phyloP scores from a whole-genome alignment of 208 protist species.

The Wallacemonas rigidus region DNA sequence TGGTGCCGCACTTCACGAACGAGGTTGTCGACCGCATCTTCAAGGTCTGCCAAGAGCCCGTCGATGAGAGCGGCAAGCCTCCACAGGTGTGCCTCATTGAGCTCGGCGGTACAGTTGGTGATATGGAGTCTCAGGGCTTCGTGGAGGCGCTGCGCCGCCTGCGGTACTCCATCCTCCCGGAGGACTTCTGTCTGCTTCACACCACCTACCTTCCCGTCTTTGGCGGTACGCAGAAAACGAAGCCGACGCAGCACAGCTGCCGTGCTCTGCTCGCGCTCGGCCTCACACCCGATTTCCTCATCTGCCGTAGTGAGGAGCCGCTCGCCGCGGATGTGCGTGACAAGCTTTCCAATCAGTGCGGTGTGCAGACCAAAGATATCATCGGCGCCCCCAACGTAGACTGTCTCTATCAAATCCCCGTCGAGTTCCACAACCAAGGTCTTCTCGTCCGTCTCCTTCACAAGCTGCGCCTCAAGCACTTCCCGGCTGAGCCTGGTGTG shows the following conservation, averaged over 20 bases:
- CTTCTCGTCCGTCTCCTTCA: slow-evolving; percentile 76
- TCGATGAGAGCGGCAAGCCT: slow-evolving; percentile 65
- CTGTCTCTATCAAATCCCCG: slow-evolving; percentile 96
- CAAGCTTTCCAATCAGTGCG: slow-evolving; percentile 98
- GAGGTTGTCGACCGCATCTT: slow-evolving; percentile 91
- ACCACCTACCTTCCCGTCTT: slow-evolving; percentile 91
- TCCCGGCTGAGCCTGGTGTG: slow-evolving; percentile 50
- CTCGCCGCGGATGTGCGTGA: slow-evolving; percentile 72
- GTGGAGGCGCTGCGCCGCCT: slow-evolving; percentile 97
- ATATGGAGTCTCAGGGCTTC: slow-evolving; percentile 99
- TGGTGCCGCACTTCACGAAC: slow-evolving; percentile 95
- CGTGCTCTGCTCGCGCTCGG: slow-evolving; percentile 95
- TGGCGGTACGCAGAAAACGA: slow-evolving; percentile 99
- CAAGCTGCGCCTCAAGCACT: slow-evolving; percentile 68
- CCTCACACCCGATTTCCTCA: slow-evolving; percentile 98
- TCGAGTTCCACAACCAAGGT: slow-evolving; percentile 92
- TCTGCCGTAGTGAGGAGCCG: slow-evolving; percentile 95
- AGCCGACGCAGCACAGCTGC: slow-evolving; percentile 98
- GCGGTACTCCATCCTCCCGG: slow-evolving; percentile 73
- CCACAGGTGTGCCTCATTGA: slow-evolving; percentile 98
- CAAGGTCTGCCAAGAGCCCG: slow-evolving; percentile 85
- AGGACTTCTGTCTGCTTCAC: slow-evolving; percentile 90
- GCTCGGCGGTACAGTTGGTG: slow-evolving; percentile 97
- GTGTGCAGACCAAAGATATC: slow-evolving; percentile 94
- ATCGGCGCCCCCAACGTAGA: slow-evolving; percentile 96